Evolutionary conservation across 2,329 filamentous ascomycete species (phyloP).

Genomic region (Fusarium sp.): DNA sequence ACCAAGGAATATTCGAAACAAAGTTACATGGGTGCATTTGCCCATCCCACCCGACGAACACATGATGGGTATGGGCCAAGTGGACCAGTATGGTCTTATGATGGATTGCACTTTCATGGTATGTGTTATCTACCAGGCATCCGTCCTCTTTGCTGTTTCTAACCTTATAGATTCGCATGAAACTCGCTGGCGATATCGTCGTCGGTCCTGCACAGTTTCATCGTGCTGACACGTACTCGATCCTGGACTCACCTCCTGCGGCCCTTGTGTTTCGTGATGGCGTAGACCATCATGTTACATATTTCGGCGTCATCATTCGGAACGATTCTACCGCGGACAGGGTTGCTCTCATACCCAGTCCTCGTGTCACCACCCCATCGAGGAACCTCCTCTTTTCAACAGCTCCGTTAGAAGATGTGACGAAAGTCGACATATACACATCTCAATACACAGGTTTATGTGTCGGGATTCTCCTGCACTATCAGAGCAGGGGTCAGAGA

Average conservation of each 20-base stretch:
- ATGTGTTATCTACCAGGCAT: not conserved
- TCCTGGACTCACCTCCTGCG: not conserved
- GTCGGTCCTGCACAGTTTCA: not conserved
- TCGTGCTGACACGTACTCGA: not conserved
- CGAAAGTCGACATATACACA: not conserved
- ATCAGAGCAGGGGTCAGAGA: not conserved
- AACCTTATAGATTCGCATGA: not conserved
- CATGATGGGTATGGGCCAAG: not conserved
- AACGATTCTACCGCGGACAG: not conserved
- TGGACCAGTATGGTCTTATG: not conserved
- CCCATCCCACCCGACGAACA: conserved; percentile 1
- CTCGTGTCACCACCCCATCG: not conserved
- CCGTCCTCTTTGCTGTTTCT: not conserved
- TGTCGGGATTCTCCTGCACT: not conserved
- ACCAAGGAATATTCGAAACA: not conserved
- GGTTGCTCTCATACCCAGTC: not conserved
- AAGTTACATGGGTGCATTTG: not conserved
- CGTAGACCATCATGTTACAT: not conserved
- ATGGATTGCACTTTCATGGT: conserved; percentile 2
- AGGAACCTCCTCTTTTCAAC: not conserved
- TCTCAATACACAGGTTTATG: not conserved
- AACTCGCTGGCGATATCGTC: conserved; percentile 1
- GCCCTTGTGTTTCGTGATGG: not conserved
- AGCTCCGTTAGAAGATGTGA: not conserved
- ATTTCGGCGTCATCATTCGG: not conserved